Evolutionary conservation across 768 basidiomycete genomes (phyloP).

Genomic region (Tricholoma bakamatsutake): DNA sequence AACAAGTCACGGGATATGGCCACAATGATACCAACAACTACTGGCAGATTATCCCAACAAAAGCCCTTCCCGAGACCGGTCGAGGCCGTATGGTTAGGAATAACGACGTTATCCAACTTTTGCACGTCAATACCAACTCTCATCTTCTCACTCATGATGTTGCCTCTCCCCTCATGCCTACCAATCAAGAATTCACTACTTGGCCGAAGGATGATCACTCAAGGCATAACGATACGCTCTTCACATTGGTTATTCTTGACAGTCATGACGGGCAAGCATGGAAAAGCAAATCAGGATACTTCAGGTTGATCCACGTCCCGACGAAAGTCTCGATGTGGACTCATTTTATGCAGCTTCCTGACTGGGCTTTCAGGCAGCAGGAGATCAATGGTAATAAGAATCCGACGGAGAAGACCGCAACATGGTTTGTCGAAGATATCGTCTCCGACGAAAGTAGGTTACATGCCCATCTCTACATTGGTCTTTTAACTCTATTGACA

Average conservation of each 20-base stretch:
- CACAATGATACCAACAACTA: constrained; percentile 93
- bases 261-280: constrained; percentile 75
- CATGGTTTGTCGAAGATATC: constrained; percentile 88
- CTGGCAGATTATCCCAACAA: constrained; percentile 95
- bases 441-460: constrained; percentile 64
- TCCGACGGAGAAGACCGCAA: constrained; percentile 68
- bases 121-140: constrained; percentile 81
- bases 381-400: constrained; percentile 99
- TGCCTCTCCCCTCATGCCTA: constrained; percentile 93
- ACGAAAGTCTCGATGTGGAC: constrained; percentile 97
- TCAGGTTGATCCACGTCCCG: constrained; percentile 82
- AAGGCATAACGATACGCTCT: constrained; percentile 85
- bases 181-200: constrained; percentile 98
- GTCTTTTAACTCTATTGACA: constrained; percentile 4
- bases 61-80: constrained; percentile 89
- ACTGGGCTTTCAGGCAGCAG: constrained; percentile 97
- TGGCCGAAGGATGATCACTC: constrained; percentile 73
- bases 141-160: constrained; percentile 94
- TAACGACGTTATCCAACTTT: constrained; percentile 81
- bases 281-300: constrained; percentile 93
- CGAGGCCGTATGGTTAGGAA: constrained; percentile 90
- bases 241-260: constrained; percentile 69
- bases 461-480: background rate
- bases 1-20: constrained; percentile 94
- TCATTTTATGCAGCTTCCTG: constrained; percentile 76